Conservation (phyloP, 164 flowering plant genomes). For the Liquidambar formosana region DNA sequence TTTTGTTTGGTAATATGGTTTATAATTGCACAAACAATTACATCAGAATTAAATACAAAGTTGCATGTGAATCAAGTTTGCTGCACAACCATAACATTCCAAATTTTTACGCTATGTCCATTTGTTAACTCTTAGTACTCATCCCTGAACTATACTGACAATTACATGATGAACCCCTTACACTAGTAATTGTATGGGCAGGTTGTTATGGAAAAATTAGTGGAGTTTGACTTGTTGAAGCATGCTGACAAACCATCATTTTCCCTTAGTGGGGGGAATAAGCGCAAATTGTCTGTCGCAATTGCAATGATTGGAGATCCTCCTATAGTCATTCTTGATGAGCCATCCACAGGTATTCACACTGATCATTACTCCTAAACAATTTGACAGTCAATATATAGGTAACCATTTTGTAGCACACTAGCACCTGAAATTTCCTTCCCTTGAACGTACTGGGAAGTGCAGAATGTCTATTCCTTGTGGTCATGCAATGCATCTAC, state of each 20-base stretch:
- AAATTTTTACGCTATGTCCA: neutral
- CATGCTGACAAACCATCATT: constrained; percentile 85
- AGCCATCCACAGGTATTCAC: constrained; percentile 90
- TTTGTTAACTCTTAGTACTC: neutral
- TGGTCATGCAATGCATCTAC: neutral
- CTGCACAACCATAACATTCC: neutral
- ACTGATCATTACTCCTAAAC: neutral
- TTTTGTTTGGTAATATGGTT: neutral
- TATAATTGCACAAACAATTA: neutral
- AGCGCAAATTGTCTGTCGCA: constrained; percentile 94
- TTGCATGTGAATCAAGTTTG: neutral
- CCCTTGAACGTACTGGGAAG: neutral
- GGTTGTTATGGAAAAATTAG: constrained; percentile 84
- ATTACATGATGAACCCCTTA: constrained; percentile 5
- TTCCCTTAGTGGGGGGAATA: constrained; percentile 95
- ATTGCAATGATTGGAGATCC: constrained; percentile 99
- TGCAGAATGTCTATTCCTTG: neutral
- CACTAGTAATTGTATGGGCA: constrained; percentile 27
- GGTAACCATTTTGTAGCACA: neutral
- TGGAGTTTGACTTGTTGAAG: constrained; percentile 90
- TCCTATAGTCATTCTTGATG: constrained; percentile 96
- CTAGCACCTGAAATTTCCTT: neutral
- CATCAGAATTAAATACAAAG: neutral
- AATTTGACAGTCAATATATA: neutral
- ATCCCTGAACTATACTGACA: neutral